These are phyloP conservation scores for Globisporangium mamillatum DNA, from an alignment of 352 stramenopile species.

Conservation along the genomic window DNA sequence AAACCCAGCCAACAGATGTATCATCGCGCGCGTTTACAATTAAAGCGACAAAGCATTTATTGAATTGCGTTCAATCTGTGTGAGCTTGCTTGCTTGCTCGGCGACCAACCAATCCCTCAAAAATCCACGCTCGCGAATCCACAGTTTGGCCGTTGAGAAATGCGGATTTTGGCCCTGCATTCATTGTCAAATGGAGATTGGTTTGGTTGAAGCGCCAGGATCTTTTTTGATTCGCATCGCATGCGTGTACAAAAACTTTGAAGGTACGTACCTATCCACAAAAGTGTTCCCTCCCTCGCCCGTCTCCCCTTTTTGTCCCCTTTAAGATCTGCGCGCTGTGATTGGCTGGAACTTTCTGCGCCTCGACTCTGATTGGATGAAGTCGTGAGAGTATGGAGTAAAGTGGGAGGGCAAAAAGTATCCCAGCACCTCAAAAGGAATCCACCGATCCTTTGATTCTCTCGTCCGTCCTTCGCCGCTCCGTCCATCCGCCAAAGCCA, in stretches of 20 bases:
- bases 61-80: no score
- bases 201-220: constrained; percentile 2
- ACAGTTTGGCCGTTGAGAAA: not conserved
- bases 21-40: no score
- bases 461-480: no score
- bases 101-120: not conserved
- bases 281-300: constrained; percentile 11
- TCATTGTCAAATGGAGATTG: not conserved
- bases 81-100: not conserved
- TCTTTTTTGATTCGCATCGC: constrained; percentile 5
- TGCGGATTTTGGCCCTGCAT: constrained; percentile 5
- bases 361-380: not conserved
- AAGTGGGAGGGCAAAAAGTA: no score
- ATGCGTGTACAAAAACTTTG: constrained; percentile 10
- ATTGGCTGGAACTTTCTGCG: constrained; percentile 1
- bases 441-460: no score
- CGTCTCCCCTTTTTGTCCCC: not conserved
- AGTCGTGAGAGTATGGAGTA: not conserved
- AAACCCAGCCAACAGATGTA: not conserved
- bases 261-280: constrained; percentile 10
- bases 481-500: no score
- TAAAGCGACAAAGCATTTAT: no score
- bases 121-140: not conserved
- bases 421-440: no score
- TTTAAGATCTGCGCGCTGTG: not conserved